Percentiles rank a stretch among this genome's conserved stretches.
Evolutionary conservation across 805 yeast genomes (phyloP).

Genomic region (Ogataea kodamae): DNA sequence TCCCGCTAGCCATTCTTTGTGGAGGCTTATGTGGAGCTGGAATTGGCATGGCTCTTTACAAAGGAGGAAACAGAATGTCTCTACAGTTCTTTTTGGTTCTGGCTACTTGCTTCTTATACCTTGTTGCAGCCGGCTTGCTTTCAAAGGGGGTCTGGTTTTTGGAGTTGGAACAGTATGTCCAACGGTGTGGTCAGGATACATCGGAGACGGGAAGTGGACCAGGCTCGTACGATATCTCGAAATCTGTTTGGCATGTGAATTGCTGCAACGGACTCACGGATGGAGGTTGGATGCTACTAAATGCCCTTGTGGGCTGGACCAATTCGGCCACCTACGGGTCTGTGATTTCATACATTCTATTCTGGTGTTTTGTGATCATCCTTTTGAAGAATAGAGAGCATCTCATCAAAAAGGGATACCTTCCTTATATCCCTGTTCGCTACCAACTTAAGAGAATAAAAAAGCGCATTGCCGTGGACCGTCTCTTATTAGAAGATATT

Average conservation of each 20-base stretch:
- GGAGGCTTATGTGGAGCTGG: conserved; percentile 59
- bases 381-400: conserved; percentile 39
- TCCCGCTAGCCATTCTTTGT: conserved; percentile 57
- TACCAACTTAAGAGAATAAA: conserved; percentile 57
- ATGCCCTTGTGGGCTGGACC: conserved; percentile 91
- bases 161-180: conserved; percentile 74
- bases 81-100: conserved; percentile 68
- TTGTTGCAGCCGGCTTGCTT: conserved; percentile 83
- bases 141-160: conserved; percentile 89
- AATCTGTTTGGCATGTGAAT: conserved; percentile 89
- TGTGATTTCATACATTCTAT: conserved; percentile 64
- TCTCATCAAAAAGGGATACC: conserved; percentile 56
- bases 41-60: conserved; percentile 67
- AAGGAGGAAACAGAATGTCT: conserved; percentile 75
- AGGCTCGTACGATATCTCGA: conserved; percentile 79
- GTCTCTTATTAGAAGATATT: conserved; percentile 25
- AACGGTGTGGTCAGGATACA: conserved; percentile 78
- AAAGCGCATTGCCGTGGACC: conserved; percentile 34
- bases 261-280: conserved; percentile 93
- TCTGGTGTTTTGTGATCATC: conserved; percentile 58
- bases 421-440: conserved; percentile 58
- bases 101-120: conserved; percentile 76
- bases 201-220: conserved; percentile 91
- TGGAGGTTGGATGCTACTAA: conserved; percentile 87
- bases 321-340: conserved; percentile 91